A percentile compares a stretch with the other conserved stretches of the same genome.
These are phyloP conservation scores for Fusarium proliferatum DNA, from an alignment of 2,329 filamentous ascomycete genomes.

Conservation along the genomic window DNA sequence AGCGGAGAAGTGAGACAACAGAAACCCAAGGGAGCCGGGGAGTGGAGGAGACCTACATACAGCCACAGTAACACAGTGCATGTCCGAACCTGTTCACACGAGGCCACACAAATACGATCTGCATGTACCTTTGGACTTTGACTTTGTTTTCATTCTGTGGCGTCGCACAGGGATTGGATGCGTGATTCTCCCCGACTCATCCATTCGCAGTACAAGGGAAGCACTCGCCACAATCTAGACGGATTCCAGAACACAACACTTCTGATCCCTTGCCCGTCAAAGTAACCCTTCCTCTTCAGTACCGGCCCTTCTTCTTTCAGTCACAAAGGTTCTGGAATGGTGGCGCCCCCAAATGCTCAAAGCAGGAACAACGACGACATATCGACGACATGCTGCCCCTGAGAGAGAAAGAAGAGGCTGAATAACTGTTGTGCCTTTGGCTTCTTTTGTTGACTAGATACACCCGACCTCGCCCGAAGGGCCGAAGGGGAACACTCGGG, in stretches of 20 bases:
- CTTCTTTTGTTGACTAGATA: conserved; percentile 32
- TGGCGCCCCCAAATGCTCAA: conserved; percentile 24
- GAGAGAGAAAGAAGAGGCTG: background rate
- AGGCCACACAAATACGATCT: background rate
- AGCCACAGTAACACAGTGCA: conserved; percentile 35
- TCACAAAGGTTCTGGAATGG: conserved; percentile 32
- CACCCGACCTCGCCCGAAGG: conserved; percentile 36
- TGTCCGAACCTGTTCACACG: background rate
- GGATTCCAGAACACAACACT: conserved; percentile 38
- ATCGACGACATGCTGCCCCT: conserved; percentile 7
- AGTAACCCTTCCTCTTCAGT: conserved; percentile 15
- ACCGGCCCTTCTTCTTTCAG: conserved; percentile 13
- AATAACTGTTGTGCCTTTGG: conserved; percentile 3
- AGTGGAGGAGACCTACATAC: conserved; percentile 8
- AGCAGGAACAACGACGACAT: conserved; percentile 19
- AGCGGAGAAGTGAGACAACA: conserved; percentile 43
- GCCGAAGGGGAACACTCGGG: conserved; percentile 28
- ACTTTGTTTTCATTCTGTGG: conserved; percentile 17
- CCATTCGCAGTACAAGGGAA: conserved; percentile 30
- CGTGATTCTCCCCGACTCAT: conserved; percentile 28
- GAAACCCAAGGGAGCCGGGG: conserved; percentile 22
- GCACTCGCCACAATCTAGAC: conserved; percentile 39
- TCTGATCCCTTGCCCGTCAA: conserved; percentile 22
- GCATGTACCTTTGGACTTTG: conserved; percentile 1
- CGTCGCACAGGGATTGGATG: conserved; percentile 11